phyloP scores from a whole-genome alignment of 1,284 basidiomycete genomes.

The Microbotryum silenes-acaulis region DNA sequence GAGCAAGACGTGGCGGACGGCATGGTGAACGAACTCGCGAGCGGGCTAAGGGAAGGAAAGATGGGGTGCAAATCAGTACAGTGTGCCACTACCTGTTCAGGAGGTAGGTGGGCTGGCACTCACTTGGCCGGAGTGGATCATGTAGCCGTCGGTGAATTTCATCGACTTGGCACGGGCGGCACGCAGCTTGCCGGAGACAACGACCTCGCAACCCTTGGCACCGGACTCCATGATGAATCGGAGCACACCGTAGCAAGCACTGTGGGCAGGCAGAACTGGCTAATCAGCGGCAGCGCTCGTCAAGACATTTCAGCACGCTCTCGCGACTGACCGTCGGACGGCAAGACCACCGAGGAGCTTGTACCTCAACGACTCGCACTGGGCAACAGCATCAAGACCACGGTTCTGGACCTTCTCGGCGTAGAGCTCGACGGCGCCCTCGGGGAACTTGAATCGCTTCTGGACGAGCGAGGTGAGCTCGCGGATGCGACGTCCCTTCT shows the following conservation, averaged over 20 bases:
- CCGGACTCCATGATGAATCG: constrained; percentile 99
- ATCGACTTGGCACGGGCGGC: constrained; percentile 99
- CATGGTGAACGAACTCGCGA: constrained; percentile 93
- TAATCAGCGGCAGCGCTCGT: not conserved
- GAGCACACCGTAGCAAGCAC: constrained; percentile 99
- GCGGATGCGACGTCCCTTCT: constrained; percentile 98
- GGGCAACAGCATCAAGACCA: constrained; percentile 95
- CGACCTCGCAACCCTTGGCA: constrained; percentile 99
- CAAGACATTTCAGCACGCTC: not conserved
- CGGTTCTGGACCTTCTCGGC: constrained; percentile 99
- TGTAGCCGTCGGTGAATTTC: constrained; percentile 99
- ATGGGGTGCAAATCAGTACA: not conserved
- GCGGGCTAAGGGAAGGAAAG: constrained; percentile 62
- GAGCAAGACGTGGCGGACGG: constrained; percentile 95
- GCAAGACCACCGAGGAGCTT: constrained; percentile 99
- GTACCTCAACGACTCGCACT: constrained; percentile 98
- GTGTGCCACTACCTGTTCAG: not conserved
- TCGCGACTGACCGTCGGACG: constrained; percentile 70
- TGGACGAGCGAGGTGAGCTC: constrained; percentile 97
- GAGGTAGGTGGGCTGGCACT: not conserved
- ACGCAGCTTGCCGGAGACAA: constrained; percentile 98
- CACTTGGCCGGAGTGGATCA: constrained; percentile 87
- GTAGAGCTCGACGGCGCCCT: constrained; percentile 97
- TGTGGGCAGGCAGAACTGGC: constrained; percentile 37
- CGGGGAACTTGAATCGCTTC: constrained; percentile 99